Percentiles rank a stretch among this genome's conserved stretches.
Conservation (phyloP, 2,329 filamentous ascomycete genomes). For the Sporothrix luriei region DNA sequence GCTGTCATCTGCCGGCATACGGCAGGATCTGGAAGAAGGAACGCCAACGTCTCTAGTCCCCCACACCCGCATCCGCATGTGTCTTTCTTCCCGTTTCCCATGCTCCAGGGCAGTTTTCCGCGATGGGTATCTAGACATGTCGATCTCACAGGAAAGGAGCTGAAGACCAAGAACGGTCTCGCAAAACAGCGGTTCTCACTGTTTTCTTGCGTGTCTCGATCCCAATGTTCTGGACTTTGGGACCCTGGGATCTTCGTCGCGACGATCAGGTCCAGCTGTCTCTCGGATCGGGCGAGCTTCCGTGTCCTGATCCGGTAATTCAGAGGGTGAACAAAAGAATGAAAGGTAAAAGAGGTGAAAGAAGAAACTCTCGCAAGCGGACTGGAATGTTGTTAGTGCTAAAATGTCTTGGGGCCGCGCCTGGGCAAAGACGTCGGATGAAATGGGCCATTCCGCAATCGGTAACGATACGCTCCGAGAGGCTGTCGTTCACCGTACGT, state of each 20-base stretch:
- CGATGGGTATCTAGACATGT: background rate
- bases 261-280: conserved; percentile 1
- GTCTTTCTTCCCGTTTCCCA: background rate
- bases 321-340: too few relatives aligned
- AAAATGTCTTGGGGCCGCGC: conserved; percentile 18
- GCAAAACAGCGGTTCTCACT: background rate
- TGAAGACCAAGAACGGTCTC: background rate
- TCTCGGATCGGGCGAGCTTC: background rate
- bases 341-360: background rate
- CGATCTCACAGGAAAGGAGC: background rate
- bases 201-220: background rate
- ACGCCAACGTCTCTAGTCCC: background rate
- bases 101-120: conserved; percentile 7
- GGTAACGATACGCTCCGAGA: conserved; percentile 7
- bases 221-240: background rate
- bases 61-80: background rate
- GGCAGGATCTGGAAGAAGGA: background rate
- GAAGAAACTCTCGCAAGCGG: background rate
- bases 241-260: conserved; percentile 9
- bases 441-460: conserved; percentile 23
- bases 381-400: conserved; percentile 10
- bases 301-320: conserved; percentile 1
- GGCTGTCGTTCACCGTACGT: background rate
- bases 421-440: background rate
- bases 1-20: conserved; percentile 2